Percentiles rank a stretch among this genome's conserved stretches.
Conservation (phyloP, 2,329 filamentous ascomycete genomes). For the Ceratocystis variospora region DNA sequence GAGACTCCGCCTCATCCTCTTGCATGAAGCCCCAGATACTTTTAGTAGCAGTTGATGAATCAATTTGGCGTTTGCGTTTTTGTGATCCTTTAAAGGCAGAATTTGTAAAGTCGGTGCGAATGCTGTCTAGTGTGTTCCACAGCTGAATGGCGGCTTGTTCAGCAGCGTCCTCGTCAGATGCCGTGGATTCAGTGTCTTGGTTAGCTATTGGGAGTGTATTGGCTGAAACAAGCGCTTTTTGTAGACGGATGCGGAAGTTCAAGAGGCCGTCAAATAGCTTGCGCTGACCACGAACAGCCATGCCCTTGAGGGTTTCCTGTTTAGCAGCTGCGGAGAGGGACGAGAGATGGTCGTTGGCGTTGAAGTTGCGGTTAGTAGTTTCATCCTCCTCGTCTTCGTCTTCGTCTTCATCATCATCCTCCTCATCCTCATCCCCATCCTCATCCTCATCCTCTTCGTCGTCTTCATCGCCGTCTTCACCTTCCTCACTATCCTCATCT, state of each 20-base stretch:
- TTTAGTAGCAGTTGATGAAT: constrained; percentile 43
- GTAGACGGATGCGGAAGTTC: constrained; percentile 80
- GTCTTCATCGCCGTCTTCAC: constrained; percentile 29
- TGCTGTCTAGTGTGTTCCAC: constrained; percentile 63
- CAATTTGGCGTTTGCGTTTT: constrained; percentile 47
- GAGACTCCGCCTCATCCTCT: constrained; percentile 45
- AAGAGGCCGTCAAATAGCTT: constrained; percentile 77
- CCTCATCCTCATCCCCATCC: constrained; percentile 28
- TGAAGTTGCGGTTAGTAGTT: constrained; percentile 18
- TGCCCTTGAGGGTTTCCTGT: constrained; percentile 65
- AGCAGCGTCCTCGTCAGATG: constrained; percentile 45
- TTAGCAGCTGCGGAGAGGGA: constrained; percentile 18
- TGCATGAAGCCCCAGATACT: constrained; percentile 62
- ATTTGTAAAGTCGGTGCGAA: constrained; percentile 33
- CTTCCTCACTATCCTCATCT: constrained; percentile 27
- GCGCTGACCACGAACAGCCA: constrained; percentile 73
- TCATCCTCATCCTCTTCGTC: constrained; percentile 29
- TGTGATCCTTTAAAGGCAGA: constrained; percentile 36
- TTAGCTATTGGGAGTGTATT: constrained; percentile 52
- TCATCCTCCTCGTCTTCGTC: constrained; percentile 24
- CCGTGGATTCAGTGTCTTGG: constrained; percentile 27
- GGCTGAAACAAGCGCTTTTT: constrained; percentile 72
- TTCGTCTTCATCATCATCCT: constrained; percentile 24
- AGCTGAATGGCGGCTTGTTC: constrained; percentile 76
- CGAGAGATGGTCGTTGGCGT: constrained; percentile 14